Conservation (phyloP, 345 rosid species). For the Dipteronia sinensis region DNA sequence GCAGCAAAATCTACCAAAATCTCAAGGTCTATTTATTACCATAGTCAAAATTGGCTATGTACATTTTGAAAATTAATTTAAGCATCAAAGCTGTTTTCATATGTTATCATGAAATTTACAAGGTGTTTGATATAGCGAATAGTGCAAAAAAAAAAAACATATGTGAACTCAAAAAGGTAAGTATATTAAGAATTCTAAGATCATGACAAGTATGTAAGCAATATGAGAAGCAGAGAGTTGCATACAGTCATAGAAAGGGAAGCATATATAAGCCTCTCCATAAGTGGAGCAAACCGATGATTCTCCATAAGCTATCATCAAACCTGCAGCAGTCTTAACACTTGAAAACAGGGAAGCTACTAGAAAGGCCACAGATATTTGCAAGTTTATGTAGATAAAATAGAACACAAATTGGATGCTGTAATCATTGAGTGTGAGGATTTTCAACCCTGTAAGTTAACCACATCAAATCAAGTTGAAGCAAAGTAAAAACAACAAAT, state of each 20-base stretch:
- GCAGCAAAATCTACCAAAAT: too few relatives aligned
- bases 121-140: too few relatives aligned
- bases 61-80: too few relatives aligned
- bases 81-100: too few relatives aligned
- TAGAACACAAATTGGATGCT: conserved; percentile 68
- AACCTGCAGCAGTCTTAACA: conserved; percentile 50
- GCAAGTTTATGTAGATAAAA: conserved; percentile 60
- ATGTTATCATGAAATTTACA: too few relatives aligned
- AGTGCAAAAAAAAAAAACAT: too few relatives aligned
- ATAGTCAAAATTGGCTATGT: too few relatives aligned
- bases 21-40: too few relatives aligned
- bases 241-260: conserved; percentile 58
- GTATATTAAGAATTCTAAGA: too few relatives aligned
- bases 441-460: conserved; percentile 68
- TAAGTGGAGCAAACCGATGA: conserved; percentile 32
- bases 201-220: too few relatives aligned
- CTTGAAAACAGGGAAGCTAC: conserved; percentile 46
- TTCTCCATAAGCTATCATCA: conserved; percentile 60
- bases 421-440: conserved; percentile 73
- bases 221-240: neutral
- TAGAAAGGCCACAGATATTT: too few relatives aligned
- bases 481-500: conserved; percentile 14
- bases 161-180: too few relatives aligned
- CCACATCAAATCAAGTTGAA: conserved; percentile 22
- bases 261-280: conserved; percentile 52